phyloP scores from a whole-genome alignment of 306 rosid species.

The Prosopis cineraria region DNA sequence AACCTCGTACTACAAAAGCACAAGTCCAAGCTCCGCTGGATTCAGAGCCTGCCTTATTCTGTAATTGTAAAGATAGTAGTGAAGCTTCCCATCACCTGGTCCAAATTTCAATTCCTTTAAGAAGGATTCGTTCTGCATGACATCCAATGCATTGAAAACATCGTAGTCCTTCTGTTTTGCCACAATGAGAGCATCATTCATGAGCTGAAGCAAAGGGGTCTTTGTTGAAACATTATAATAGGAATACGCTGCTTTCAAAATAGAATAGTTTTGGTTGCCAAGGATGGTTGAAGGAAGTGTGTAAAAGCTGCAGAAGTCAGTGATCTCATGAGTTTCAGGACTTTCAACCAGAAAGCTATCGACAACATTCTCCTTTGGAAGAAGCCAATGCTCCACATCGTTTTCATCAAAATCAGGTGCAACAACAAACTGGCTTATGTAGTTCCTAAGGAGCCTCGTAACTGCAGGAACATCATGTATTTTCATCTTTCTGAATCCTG shows the following conservation, averaged over 20 bases:
- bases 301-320: conserved; percentile 81
- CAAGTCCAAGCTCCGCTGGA: conserved; percentile 51
- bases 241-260: conserved; percentile 48
- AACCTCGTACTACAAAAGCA: conserved; percentile 36
- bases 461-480: conserved; percentile 69
- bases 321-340: conserved; percentile 61
- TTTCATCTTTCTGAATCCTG: conserved; percentile 79
- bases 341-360: conserved; percentile 75
- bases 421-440: conserved; percentile 62
- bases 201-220: conserved; percentile 44
- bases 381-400: conserved; percentile 78
- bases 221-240: conserved; percentile 43
- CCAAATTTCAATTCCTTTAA: conserved; percentile 54
- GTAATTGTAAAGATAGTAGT: conserved; percentile 51
- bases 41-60: conserved; percentile 36
- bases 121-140: conserved; percentile 47
- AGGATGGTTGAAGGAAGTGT: conserved; percentile 62
- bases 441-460: conserved; percentile 61
- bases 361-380: conserved; percentile 60
- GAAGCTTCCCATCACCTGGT: conserved; percentile 54
- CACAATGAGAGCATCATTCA: conserved; percentile 51
- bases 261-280: conserved; percentile 45
- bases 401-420: conserved; percentile 70
- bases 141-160: conserved; percentile 54
- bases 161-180: conserved; percentile 41